Evolutionary conservation across 140 eudicot species (phyloP), one percentile per base, ranked within the genome.

Genomic region (Senecio squalidus): DNA sequence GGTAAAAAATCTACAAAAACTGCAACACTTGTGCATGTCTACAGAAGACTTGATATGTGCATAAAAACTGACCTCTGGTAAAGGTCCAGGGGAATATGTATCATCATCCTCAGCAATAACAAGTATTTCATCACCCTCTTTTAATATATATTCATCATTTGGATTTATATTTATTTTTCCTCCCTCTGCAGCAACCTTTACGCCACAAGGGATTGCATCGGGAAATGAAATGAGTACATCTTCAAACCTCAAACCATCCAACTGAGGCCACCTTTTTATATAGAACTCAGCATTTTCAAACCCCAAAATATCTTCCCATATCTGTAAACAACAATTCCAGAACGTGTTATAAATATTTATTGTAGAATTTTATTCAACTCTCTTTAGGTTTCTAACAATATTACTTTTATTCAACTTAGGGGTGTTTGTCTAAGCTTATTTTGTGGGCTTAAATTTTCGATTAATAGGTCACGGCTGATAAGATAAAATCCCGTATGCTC

Each of bases 101-200:
- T 92, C 99, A 78, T 92, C 99, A 56, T 92, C 99, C 74, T 92
- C 99, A 21, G 99, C 99, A 47, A 92, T 87, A 50, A 92, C 99
- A 77, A 88, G 96, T 48, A 92, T 71, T 62, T 92, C 96, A 66
- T 92, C 99, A 44, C 95, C 96, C 50, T 84, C 85, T 74, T 74
- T 78, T 52, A 92, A 62, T 16, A 88, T 73, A 82, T 92, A 92
- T n/a, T 67, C 82, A 66, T 87, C 96, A 49, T 80, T 86, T 22
- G 99, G 99, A 64, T 92, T 92, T 70, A 92, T 68, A 38, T 64
- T 82, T 54, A 92, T 88, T 77, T 84, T 92, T 50, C 99, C 99
- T 34, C 85, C 83, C 22, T 88, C 93, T 33, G 89, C 79, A 59
- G 85, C 85, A 60, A 87, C 83, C 67, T 87, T 92, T 23, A 92